Base-by-base conservation (phyloP, 2,329 filamentous ascomycete species). In the Fusarium brevicatenulatum region DNA sequence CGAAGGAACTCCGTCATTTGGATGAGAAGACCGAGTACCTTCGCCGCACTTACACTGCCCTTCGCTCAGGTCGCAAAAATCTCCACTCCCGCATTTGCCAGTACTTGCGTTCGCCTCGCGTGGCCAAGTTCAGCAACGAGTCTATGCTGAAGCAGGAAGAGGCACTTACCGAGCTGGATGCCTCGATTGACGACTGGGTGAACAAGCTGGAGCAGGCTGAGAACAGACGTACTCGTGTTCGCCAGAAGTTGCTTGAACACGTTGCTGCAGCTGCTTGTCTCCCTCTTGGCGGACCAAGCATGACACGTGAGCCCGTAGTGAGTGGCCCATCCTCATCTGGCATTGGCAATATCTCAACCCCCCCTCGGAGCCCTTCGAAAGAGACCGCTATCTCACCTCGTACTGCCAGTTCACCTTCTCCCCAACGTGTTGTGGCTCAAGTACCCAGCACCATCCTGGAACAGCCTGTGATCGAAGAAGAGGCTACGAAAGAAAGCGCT, bases 221-320 rank as follows among this genome's bases (percentile, higher is more conserved):
- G 81, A 94, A 95, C 79, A 87, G 93, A 77, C 90, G 93, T 44
- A 91, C 90, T 21, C 87, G 92, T 11, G 90, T 95, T 49, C 89
- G 92, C 42, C 92, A 95, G 79, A 95, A 95, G 85, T 85, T 95
- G 18, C 87, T 95, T 7, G 93, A 95, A 81, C 93, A 95, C 78
- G 91, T 95, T 58, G 93, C 93, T 52, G 93, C 92, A 21, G 91
- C 92, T 5, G 83, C 89, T 57, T 89, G 88, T 11, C 83, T 92
- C 18, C 80, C 83, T 25, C 42, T 72, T 18, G 56, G 53, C 37
- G 68, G 74, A 58, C 65, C 75, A 46, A 74, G 80, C 25, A 73
- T 82, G 21, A 72, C 80, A 13, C 82, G 80, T 66, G 84, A 86
- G 70, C 82, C 81, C 52, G 82, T 81, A 54, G 82, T 84, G 78